A percentile compares a stretch with the other conserved stretches of the same genome.
Conservation (phyloP, 106 monocot species). For the Agapanthus africanus region DNA sequence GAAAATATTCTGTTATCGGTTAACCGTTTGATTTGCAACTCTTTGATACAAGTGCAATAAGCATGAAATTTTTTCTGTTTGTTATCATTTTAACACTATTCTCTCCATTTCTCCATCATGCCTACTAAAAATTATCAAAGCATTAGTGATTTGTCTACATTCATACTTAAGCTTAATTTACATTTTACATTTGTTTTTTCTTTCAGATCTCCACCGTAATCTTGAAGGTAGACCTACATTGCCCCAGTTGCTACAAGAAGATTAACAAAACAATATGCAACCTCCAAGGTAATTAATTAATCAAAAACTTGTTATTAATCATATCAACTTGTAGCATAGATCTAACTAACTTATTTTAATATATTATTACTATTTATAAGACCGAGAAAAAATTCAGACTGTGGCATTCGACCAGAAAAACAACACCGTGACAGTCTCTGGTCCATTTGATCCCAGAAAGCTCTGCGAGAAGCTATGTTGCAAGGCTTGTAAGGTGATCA, state of each 20-base stretch:
- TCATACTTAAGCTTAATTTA: too few species aligned
- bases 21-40: too few species aligned
- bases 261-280: not conserved
- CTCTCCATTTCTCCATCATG: too few species aligned
- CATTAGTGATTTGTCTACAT: too few species aligned
- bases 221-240: not conserved
- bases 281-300: not conserved
- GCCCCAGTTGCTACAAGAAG: not conserved
- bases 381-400: conserved; percentile 28
- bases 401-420: conserved; percentile 43
- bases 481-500: conserved; percentile 49
- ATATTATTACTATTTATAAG: conserved; percentile 7
- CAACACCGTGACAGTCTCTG: conserved; percentile 47
- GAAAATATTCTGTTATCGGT: too few species aligned
- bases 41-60: too few species aligned
- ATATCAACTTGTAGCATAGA: not conserved
- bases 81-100: too few species aligned
- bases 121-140: too few species aligned
- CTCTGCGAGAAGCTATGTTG: conserved; percentile 35
- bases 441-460: conserved; percentile 40
- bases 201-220: not conserved
- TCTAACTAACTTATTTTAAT: not conserved
- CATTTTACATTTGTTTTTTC: too few species aligned
- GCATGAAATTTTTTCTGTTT: too few species aligned
- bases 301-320: not conserved